Conservation (phyloP, 2,329 filamentous ascomycete genomes). For the Cercospora sojina region DNA sequence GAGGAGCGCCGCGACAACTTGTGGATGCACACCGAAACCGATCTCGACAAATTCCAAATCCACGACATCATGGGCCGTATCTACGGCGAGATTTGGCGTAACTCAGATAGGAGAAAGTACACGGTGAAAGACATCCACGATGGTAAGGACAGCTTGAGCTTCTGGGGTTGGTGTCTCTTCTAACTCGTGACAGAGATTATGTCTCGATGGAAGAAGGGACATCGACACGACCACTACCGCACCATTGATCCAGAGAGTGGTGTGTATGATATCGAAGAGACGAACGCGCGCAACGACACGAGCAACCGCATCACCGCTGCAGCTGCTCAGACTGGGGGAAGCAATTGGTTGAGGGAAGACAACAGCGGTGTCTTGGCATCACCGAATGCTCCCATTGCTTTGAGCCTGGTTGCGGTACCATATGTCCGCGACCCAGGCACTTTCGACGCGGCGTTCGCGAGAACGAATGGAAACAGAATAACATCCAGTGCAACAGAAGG, state of each 20-base stretch:
- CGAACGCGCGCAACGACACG: background rate
- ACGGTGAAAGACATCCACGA: background rate
- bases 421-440: background rate
- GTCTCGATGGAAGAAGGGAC: background rate
- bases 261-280: background rate
- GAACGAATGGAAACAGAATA: background rate
- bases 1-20: conserved; percentile 2
- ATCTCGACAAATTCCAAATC: background rate
- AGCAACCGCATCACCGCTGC: background rate
- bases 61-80: conserved; percentile 14
- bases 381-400: background rate
- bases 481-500: background rate
- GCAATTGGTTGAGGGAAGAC: conserved; percentile 9
- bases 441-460: background rate
- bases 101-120: conserved; percentile 1
- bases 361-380: background rate
- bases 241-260: background rate
- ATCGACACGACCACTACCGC: background rate
- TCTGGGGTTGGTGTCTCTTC: background rate
- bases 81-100: background rate
- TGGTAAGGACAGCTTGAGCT: background rate
- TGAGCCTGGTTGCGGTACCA: background rate
- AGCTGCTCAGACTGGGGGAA: background rate
- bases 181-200: background rate
- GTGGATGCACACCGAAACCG: conserved; percentile 4